These are phyloP conservation scores for Didymella glomerata DNA, from an alignment of 2,329 filamentous ascomycete species.

Conservation along the genomic window DNA sequence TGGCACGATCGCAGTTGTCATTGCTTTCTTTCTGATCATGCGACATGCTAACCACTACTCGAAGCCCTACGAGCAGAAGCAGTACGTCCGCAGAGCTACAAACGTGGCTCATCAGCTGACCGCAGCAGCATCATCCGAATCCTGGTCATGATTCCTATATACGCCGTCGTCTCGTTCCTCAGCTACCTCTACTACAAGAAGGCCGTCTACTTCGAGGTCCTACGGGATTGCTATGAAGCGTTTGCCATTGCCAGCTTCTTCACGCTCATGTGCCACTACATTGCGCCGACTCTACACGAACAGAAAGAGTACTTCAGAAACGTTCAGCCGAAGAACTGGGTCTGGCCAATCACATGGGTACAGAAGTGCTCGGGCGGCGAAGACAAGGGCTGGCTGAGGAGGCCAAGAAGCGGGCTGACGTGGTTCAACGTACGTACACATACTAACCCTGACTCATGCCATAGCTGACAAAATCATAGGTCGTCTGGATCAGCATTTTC, in stretches of 20 bases:
- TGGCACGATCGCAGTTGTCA: conserved; percentile 59
- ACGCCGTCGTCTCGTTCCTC: conserved; percentile 76
- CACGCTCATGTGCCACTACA: conserved; percentile 80
- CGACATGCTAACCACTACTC: conserved; percentile 68
- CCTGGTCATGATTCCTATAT: conserved; percentile 86
- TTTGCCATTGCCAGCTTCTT: conserved; percentile 91
- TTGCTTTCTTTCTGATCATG: conserved; percentile 64
- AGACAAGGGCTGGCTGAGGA: conserved; percentile 71
- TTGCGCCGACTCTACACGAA: conserved; percentile 77
- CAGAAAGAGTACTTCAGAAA: conserved; percentile 84
- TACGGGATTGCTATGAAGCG: conserved; percentile 87
- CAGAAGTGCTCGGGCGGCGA: conserved; percentile 75
- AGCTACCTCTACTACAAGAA: conserved; percentile 78
- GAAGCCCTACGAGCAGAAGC: conserved; percentile 67
- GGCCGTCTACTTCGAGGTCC: conserved; percentile 80
- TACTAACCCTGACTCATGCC: not conserved
- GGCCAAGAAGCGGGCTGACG: conserved; percentile 80
- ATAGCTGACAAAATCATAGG: conserved; percentile 52
- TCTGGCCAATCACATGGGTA: conserved; percentile 75
- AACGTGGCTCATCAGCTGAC: conserved; percentile 23
- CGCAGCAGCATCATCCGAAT: conserved; percentile 78
- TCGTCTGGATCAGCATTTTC: conserved; percentile 82
- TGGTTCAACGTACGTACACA: conserved; percentile 76
- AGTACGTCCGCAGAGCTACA: conserved; percentile 54
- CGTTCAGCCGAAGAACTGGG: conserved; percentile 74